These are phyloP conservation scores for Lactarius quietus DNA, from an alignment of 768 basidiomycete genomes.

Conservation along the genomic window DNA sequence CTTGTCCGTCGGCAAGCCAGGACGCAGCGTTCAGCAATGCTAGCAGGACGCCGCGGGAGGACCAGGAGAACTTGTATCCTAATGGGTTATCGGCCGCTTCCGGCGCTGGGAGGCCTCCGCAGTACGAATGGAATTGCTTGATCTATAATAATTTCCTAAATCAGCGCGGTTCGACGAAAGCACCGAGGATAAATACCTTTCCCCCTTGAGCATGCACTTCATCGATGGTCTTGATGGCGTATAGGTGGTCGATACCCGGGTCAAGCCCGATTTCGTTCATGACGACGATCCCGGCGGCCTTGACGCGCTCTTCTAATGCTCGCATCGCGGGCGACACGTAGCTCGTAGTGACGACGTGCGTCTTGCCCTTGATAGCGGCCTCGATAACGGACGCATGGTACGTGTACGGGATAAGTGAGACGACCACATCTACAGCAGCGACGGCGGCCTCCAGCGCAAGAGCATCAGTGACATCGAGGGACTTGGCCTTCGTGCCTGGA, in stretches of 20 bases:
- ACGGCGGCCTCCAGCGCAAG: conserved; percentile 75
- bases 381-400: conserved; percentile 87
- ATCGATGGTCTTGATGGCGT: conserved; percentile 89
- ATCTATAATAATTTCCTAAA: conserved; percentile 43
- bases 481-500: conserved; percentile 64
- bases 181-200: conserved; percentile 53
- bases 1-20: conserved; percentile 64
- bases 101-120: conserved; percentile 92
- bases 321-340: conserved; percentile 92
- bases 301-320: conserved; percentile 74
- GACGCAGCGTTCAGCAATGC: conserved; percentile 90
- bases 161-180: conserved; percentile 3
- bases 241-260: conserved; percentile 91
- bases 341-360: conserved; percentile 92
- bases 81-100: conserved; percentile 91
- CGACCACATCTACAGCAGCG: conserved; percentile 86
- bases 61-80: conserved; percentile 99
- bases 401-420: conserved; percentile 95
- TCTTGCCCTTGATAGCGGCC: conserved; percentile 84
- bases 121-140: conserved; percentile 91
- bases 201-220: conserved; percentile 95
- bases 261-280: conserved; percentile 98
- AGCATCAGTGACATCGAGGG: conserved; percentile 75
- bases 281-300: conserved; percentile 87
- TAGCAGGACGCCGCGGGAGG: conserved; percentile 90